Percentiles rank a stretch among this genome's conserved stretches.
phyloP scores from a whole-genome alignment of 192 early-diverging fungal species.

The Phycomyces nitens region DNA sequence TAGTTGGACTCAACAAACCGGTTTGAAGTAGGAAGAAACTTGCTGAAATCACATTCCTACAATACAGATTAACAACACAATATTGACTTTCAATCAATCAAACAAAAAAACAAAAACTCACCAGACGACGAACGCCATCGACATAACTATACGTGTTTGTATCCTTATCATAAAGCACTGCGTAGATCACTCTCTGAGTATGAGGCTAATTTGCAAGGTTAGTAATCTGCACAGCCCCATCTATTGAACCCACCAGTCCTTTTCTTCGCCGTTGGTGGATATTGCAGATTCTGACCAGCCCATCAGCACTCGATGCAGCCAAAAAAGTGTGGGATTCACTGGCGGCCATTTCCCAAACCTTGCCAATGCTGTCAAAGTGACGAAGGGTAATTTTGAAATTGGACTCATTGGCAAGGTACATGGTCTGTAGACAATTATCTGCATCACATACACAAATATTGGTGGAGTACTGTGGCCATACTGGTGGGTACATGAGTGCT shows the following conservation, averaged over 20 bases:
- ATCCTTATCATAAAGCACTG: constrained; percentile 14
- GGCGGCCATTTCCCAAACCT: not conserved
- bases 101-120: too few relatives aligned
- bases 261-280: not conserved
- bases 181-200: constrained; percentile 10
- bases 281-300: constrained; percentile 22
- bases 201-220: not conserved
- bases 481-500: too few relatives aligned
- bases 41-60: not conserved
- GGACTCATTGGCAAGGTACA: not conserved
- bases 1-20: not conserved
- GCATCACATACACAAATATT: too few relatives aligned
- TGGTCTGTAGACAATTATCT: not conserved
- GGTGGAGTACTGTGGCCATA: too few relatives aligned
- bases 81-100: too few relatives aligned
- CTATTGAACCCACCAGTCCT: not conserved
- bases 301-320: constrained; percentile 2
- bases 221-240: not conserved
- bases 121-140: constrained; percentile 18
- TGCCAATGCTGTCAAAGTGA: not conserved
- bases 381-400: not conserved
- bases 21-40: not conserved
- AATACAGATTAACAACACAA: too few relatives aligned
- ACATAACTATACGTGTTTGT: constrained; percentile 14
- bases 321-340: constrained; percentile 13